phyloP scores from a whole-genome alignment of 2,329 filamentous ascomycete genomes.

The Ophiognomonia clavigignenti-juglandacearum region DNA sequence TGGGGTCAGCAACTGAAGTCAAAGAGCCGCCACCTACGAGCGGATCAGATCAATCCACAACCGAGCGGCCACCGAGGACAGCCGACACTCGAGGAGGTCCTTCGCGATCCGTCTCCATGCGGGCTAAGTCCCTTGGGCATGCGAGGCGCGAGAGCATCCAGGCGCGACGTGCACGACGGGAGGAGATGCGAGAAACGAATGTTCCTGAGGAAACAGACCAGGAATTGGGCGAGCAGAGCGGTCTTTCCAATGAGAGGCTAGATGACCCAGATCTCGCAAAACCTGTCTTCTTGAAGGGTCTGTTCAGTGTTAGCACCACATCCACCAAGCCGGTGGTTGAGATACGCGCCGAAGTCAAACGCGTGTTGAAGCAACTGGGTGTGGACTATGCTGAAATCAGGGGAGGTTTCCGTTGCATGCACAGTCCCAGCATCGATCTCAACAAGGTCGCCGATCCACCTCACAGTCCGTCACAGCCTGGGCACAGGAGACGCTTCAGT shows the following conservation, averaged over 20 bases:
- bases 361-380: slow-evolving; percentile 79
- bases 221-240: slow-evolving; percentile 62
- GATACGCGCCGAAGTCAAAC: slow-evolving; percentile 85
- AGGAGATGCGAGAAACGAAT: slow-evolving; percentile 43
- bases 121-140: slow-evolving; percentile 85
- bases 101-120: slow-evolving; percentile 58
- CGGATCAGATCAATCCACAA: slow-evolving; percentile 71
- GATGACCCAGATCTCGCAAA: slow-evolving; percentile 77
- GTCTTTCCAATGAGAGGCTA: slow-evolving; percentile 55
- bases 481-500: slow-evolving; percentile 75
- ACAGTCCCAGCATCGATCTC: slow-evolving; percentile 84
- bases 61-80: slow-evolving; percentile 43
- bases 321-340: slow-evolving; percentile 83
- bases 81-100: slow-evolving; percentile 46
- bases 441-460: slow-evolving; percentile 65
- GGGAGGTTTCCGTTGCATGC: slow-evolving; percentile 86
- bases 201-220: slow-evolving; percentile 78
- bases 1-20: slow-evolving; percentile 34
- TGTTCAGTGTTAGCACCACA: slow-evolving; percentile 96
- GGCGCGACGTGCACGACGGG: slow-evolving; percentile 69
- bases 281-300: slow-evolving; percentile 89
- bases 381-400: slow-evolving; percentile 92
- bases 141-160: slow-evolving; percentile 89
- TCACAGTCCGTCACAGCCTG: slow-evolving; percentile 52
- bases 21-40: slow-evolving; percentile 67